phyloP scores from a whole-genome alignment of 768 basidiomycete genomes.

The Xerocomellus intermedius region DNA sequence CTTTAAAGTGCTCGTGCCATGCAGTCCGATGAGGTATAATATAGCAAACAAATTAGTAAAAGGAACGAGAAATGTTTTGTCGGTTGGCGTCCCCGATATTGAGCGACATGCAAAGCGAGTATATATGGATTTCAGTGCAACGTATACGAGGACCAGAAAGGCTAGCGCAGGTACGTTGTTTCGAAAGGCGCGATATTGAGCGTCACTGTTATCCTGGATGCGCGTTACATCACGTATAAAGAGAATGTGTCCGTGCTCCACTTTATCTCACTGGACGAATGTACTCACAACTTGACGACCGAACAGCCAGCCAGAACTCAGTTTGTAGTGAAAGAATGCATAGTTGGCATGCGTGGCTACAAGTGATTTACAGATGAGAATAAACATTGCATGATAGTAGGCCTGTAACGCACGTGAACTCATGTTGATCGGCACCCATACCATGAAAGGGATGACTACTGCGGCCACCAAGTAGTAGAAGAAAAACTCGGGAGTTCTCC shows the following conservation, averaged over 20 bases:
- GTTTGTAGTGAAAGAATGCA: slow-evolving; percentile 47
- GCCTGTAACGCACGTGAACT: slow-evolving; percentile 64
- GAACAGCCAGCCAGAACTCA: slow-evolving; percentile 80
- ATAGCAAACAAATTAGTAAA: slow-evolving; percentile 63
- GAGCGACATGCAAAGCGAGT: slow-evolving; percentile 28
- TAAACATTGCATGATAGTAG: background rate
- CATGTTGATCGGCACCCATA: slow-evolving; percentile 68
- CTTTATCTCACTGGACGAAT: background rate
- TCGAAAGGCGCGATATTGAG: slow-evolving; percentile 88
- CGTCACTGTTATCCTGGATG: slow-evolving; percentile 85
- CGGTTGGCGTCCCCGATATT: slow-evolving; percentile 27
- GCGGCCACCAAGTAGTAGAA: slow-evolving; percentile 64
- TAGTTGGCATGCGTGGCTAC: slow-evolving; percentile 79
- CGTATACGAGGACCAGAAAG: slow-evolving; percentile 49
- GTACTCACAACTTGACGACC: slow-evolving; percentile 71
- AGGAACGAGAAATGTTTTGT: slow-evolving; percentile 43
- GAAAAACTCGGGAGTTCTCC: slow-evolving; percentile 80
- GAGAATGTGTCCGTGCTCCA: background rate
- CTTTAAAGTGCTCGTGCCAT: slow-evolving; percentile 80
- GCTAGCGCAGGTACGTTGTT: slow-evolving; percentile 67
- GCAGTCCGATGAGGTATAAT: slow-evolving; percentile 66
- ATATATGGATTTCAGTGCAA: slow-evolving; percentile 55
- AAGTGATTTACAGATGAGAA: slow-evolving; percentile 1
- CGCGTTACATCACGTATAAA: background rate
- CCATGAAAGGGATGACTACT: slow-evolving; percentile 69